phyloP scores from a whole-genome alignment of 2,329 filamentous ascomycete genomes.

The Purpureocillium lavendulum region DNA sequence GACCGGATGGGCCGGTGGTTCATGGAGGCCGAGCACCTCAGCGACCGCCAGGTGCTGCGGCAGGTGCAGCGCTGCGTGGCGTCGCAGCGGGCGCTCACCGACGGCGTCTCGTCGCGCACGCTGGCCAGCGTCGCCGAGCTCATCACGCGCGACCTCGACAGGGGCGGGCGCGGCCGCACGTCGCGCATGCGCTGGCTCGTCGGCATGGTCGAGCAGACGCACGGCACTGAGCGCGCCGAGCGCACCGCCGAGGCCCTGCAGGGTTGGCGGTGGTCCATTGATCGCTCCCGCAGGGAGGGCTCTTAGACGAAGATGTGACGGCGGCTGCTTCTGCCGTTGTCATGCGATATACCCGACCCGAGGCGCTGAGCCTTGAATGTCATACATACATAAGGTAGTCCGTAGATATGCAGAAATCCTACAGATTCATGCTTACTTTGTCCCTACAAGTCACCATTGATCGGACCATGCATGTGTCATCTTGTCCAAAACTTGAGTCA shows the following conservation, averaged over 20 bases:
- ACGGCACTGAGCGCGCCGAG: conserved; percentile 11
- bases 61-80: conserved; percentile 18
- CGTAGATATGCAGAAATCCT: too few species aligned
- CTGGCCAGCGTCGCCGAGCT: conserved; percentile 18
- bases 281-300: neutral
- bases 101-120: conserved; percentile 14
- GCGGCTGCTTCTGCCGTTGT: too few species aligned
- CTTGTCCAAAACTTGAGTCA: too few species aligned
- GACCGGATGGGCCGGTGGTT: conserved; percentile 21
- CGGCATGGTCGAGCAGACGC: conserved; percentile 13
- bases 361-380: too few species aligned
- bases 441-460: too few species aligned
- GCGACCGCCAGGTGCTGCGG: conserved; percentile 20
- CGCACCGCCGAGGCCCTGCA: conserved; percentile 9
- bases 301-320: too few species aligned
- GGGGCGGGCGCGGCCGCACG: conserved; percentile 21
- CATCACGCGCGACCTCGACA: conserved; percentile 23
- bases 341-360: too few species aligned
- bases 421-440: too few species aligned
- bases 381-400: too few species aligned
- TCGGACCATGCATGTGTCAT: too few species aligned
- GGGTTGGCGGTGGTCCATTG: conserved; percentile 16
- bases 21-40: conserved; percentile 16
- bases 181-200: conserved; percentile 21
- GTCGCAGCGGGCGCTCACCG: conserved; percentile 13